A percentile compares a stretch with the other conserved stretches of the same genome.
Evolutionary conservation across 2,329 filamentous ascomycete species (phyloP).

Genomic region (Apiospora sp.): DNA sequence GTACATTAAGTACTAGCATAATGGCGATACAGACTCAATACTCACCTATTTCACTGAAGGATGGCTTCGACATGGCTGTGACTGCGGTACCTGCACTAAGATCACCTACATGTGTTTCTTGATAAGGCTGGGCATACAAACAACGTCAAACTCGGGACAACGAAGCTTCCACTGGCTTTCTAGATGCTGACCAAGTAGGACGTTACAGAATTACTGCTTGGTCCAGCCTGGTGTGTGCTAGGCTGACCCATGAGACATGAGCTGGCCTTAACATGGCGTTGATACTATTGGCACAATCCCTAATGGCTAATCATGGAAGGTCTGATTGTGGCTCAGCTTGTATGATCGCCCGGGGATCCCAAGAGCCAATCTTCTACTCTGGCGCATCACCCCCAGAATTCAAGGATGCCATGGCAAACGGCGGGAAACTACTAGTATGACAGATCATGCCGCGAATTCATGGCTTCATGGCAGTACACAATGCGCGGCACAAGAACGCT

Average conservation of each 20-base stretch:
- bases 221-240: background rate
- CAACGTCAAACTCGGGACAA: background rate
- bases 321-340: constrained; percentile 15
- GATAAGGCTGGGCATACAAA: background rate
- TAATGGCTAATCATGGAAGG: background rate
- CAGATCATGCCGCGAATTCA: background rate
- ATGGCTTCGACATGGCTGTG: background rate
- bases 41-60: background rate
- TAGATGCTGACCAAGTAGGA: background rate
- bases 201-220: background rate
- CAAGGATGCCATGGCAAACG: background rate
- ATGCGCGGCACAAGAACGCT: background rate
- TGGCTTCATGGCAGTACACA: background rate
- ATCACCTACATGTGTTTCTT: background rate
- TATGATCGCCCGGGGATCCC: constrained; percentile 3
- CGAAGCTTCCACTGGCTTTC: background rate
- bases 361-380: background rate
- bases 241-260: background rate
- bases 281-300: background rate
- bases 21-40: background rate
- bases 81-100: background rate
- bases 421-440: background rate
- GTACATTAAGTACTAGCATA: background rate
- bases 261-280: background rate
- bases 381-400: background rate